A percentile compares a stretch with the other conserved stretches of the same genome.
phyloP scores from a whole-genome alignment of 1,139 yeast genomes.

The Petasospora rhodanensis region DNA sequence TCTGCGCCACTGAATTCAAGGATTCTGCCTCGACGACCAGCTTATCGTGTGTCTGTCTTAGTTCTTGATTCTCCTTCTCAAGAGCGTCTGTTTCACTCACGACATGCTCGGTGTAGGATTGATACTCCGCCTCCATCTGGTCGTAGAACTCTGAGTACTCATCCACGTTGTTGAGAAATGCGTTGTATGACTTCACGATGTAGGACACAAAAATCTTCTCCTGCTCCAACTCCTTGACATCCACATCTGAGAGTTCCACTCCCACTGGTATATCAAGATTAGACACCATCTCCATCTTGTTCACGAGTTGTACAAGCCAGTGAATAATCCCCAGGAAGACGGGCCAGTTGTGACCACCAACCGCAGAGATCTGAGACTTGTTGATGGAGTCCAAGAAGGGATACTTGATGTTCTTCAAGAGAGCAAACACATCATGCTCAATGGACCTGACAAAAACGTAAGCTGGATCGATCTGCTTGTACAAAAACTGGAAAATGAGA shows the following conservation, averaged over 20 bases:
- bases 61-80: constrained; percentile 33
- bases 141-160: constrained; percentile 51
- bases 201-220: constrained; percentile 66
- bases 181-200: constrained; percentile 61
- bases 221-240: constrained; percentile 34
- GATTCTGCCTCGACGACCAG: constrained; percentile 35
- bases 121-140: constrained; percentile 55
- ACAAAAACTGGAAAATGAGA: constrained; percentile 73
- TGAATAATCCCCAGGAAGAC: constrained; percentile 74
- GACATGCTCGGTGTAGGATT: constrained; percentile 39
- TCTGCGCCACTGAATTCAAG: constrained; percentile 45
- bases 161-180: constrained; percentile 60
- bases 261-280: constrained; percentile 1
- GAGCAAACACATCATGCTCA: constrained; percentile 70
- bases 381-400: constrained; percentile 80
- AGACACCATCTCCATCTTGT: constrained; percentile 39
- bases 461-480: constrained; percentile 73
- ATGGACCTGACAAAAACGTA: constrained; percentile 63
- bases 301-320: constrained; percentile 66
- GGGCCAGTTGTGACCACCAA: constrained; percentile 91
- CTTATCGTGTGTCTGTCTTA: constrained; percentile 29
- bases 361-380: constrained; percentile 84
- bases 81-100: constrained; percentile 42
- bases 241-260: constrained; percentile 30
- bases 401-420: constrained; percentile 62